Conservation (phyloP, 257 asterid genomes). For the Phtheirospermum japonicum region DNA sequence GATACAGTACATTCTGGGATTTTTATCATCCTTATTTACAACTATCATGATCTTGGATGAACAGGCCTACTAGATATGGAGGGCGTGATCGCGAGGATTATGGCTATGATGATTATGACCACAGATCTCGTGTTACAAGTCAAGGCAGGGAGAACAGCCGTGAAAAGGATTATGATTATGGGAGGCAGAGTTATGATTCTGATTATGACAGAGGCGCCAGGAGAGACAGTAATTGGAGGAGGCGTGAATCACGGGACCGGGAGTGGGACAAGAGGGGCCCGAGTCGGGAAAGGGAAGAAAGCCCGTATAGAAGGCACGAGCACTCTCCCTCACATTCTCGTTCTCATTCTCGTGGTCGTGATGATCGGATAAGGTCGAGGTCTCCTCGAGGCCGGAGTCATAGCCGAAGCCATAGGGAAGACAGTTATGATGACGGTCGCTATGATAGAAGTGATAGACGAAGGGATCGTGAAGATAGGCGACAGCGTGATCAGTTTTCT, state of each 20-base stretch:
- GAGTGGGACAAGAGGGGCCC: conserved; percentile 73
- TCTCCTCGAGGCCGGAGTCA: conserved; percentile 86
- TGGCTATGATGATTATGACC: conserved; percentile 83
- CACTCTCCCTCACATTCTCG: conserved; percentile 64
- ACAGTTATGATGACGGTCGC: conserved; percentile 74
- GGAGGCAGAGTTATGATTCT: conserved; percentile 82
- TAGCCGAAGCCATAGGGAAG: conserved; percentile 82
- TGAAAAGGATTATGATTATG: conserved; percentile 79
- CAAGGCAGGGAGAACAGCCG: conserved; percentile 75
- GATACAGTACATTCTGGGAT: conserved; percentile 29
- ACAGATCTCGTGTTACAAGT: conserved; percentile 60
- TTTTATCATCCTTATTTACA: conserved; percentile 39
- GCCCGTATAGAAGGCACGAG: conserved; percentile 63
- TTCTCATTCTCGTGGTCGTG: conserved; percentile 72
- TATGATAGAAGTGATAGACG: conserved; percentile 73
- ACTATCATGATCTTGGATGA: conserved; percentile 42
- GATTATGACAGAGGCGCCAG: conserved; percentile 80
- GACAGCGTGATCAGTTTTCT: conserved; percentile 56
- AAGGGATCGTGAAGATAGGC: conserved; percentile 80
- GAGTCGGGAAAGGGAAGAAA: conserved; percentile 81
- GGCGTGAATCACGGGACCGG: conserved; percentile 81
- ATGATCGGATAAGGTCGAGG: conserved; percentile 77
- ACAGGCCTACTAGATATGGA: conserved; percentile 80
- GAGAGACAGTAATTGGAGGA: conserved; percentile 81
- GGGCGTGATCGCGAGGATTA: conserved; percentile 79